A percentile compares a stretch with the other conserved stretches of the same genome.
Evolutionary conservation across 2,329 filamentous ascomycete species (phyloP).

Genomic region (Colletotrichum cereale): DNA sequence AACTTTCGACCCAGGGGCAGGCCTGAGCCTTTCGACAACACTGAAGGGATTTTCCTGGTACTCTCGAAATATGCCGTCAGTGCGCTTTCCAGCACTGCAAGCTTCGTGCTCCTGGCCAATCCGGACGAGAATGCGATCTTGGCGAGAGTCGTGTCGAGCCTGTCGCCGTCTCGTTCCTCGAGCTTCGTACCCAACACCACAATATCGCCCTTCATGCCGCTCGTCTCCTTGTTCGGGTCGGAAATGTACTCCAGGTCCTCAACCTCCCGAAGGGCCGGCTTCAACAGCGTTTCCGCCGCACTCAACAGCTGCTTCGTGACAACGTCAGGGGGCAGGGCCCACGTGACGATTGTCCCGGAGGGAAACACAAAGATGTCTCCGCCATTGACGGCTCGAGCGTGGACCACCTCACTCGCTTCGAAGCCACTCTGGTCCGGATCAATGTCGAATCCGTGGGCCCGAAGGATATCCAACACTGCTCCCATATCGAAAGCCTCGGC

Average conservation of each 20-base stretch:
- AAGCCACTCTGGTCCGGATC: slow-evolving; percentile 73
- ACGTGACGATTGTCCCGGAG: slow-evolving; percentile 92
- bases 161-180: slow-evolving; percentile 59
- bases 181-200: slow-evolving; percentile 87
- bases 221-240: slow-evolving; percentile 79
- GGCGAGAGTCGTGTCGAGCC: slow-evolving; percentile 76
- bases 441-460: slow-evolving; percentile 70
- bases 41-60: slow-evolving; percentile 83
- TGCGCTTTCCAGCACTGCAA: slow-evolving; percentile 89
- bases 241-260: slow-evolving; percentile 91
- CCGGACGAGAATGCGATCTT: slow-evolving; percentile 98
- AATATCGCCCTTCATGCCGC: slow-evolving; percentile 85
- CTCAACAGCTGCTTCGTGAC: slow-evolving; percentile 80
- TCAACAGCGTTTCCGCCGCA: slow-evolving; percentile 81
- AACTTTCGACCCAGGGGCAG: slow-evolving; percentile 71
- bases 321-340: slow-evolving; percentile 84
- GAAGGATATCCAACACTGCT: slow-evolving; percentile 67
- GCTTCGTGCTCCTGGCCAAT: slow-evolving; percentile 90
- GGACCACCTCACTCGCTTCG: slow-evolving; percentile 72
- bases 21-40: slow-evolving; percentile 74
- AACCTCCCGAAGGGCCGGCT: slow-evolving; percentile 77
- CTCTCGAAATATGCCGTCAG: slow-evolving; percentile 88
- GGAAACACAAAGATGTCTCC: slow-evolving; percentile 97
- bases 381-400: slow-evolving; percentile 70
- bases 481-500: slow-evolving; percentile 75